Evolutionary conservation across 108 stramenopile species (phyloP), one percentile per base, ranked within the genome.

Genomic region (Mayamaea pseudoterrestris): DNA sequence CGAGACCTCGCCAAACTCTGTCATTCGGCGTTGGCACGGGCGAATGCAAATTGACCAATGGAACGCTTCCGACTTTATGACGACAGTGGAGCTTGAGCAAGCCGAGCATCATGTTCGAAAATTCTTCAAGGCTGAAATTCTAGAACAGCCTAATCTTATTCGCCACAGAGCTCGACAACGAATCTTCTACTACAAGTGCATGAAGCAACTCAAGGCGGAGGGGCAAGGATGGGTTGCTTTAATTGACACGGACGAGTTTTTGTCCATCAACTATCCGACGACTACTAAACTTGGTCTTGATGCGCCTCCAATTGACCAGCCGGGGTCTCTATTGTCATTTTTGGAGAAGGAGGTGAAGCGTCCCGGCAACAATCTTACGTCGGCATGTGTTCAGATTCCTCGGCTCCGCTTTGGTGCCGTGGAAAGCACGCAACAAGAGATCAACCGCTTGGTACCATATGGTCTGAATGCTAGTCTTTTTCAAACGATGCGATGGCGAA

Each of bases 231-330:
- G 81, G 81, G 63, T 64, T 0, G n/a, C 76, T 8, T 30, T 78
- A 18, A 60, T 51, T 2, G 81, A 83, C 41, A 58, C 54, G 4
- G 81, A 83, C 47, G 81, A 83, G 51, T 83, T 60, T 49, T 14
- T 83, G 4, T 42, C 42, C 11, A 20, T 72, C 41, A 61, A 72
- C 41, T 70, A 64, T 41, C 20, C 23, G 31, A 57, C 59, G 12
- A 13, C 29, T 31, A 35, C 1, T 13, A 24, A 36, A 16, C 12
- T 5, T 14, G 4, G 22, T 3, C 9, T 5, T 14, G 18, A 30
- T 4, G 7, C 53, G 7, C 48, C 54, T 20, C 24, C 68, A 8
- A 32, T 55, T 18, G 17, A 28, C 17, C 28, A 58, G 36, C 52
- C 56, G 21, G 68, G 63, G 5, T 57, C 62, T 2, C 55, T 70